A percentile compares a stretch with the other conserved stretches of the same genome.
These are phyloP conservation scores for Ceratobasidium sp. DNA, from an alignment of 1,284 basidiomycete genomes.

Conservation along the genomic window DNA sequence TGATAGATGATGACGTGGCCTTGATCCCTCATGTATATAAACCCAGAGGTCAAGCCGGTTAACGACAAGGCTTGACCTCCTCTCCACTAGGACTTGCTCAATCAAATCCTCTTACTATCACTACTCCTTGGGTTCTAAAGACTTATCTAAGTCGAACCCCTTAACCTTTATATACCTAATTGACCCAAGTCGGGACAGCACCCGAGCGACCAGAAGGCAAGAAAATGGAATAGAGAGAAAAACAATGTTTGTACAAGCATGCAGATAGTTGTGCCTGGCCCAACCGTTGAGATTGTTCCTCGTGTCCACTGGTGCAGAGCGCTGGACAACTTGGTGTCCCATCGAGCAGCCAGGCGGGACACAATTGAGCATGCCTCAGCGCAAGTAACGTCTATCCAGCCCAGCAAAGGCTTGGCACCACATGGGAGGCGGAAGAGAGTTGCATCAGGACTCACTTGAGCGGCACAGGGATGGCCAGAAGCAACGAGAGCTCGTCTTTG, in stretches of 20 bases:
- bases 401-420: neutral
- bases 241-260: neutral
- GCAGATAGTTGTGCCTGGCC: neutral
- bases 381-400: neutral
- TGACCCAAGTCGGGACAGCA: too few species aligned
- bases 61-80: too few species aligned
- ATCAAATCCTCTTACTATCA: too few species aligned
- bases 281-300: neutral
- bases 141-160: too few species aligned
- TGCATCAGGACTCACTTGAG: neutral
- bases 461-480: neutral
- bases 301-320: neutral
- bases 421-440: neutral
- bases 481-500: neutral
- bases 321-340: neutral
- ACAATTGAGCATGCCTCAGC: neutral
- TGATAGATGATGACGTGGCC: too few species aligned
- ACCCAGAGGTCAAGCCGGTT: too few species aligned
- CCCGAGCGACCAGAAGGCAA: conserved; percentile 3
- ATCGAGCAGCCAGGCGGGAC: neutral
- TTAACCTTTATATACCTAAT: too few species aligned
- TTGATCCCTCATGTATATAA: too few species aligned
- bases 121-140: too few species aligned
- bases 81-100: too few species aligned
- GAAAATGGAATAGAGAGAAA: neutral